Base-by-base conservation (phyloP, 257 asterid genomes). In the Asclepias syriaca region DNA sequence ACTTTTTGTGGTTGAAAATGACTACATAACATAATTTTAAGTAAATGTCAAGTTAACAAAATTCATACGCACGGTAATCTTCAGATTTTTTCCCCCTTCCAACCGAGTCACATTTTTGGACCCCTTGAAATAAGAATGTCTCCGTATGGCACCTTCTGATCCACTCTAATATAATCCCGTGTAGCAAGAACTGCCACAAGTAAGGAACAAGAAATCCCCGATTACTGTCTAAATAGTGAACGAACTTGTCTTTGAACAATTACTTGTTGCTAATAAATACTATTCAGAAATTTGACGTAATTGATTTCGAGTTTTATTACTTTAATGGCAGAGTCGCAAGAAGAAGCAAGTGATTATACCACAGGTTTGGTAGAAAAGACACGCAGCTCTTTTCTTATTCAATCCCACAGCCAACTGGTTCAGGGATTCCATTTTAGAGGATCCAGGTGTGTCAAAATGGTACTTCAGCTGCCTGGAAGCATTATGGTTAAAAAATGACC, bases 111-210 rank as follows among this genome's bases (percentile, higher is more conserved):
- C 96, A 94, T 87, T 77, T 87, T 88, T 40, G 85, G 70, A 68
- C 99, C 99, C 75, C 89, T 85, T 66, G 99, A 87, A 72, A 94
- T 88, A 56, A 86, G 81, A 79, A 91, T 89, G 76, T 85, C 92
- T 3, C 95, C 98, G 70, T 91, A 94, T 9, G 99, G 86, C 27
- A 18, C 79, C 75, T 40, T 81, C 77, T 94, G 99, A 11, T 82
- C 76, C 40, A 91, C 93, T 79, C 51, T 77, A 65, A 94, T 70
- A 74, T 24, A 69, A 80, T 87, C 88, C 32, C 89, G 79, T 32
- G 96, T 85, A 0, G 97, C 97, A 66, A 94, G 95, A 85, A 91
- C 97, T 94, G 93, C 76, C 37, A 24, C 65, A 54, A 46, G 65
- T 68, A 8, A 22, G 51, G 65, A 54, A 43, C 54, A 61, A 21